Conservation (phyloP, 2,329 filamentous ascomycete species). For the Trichoderma sp. region DNA sequence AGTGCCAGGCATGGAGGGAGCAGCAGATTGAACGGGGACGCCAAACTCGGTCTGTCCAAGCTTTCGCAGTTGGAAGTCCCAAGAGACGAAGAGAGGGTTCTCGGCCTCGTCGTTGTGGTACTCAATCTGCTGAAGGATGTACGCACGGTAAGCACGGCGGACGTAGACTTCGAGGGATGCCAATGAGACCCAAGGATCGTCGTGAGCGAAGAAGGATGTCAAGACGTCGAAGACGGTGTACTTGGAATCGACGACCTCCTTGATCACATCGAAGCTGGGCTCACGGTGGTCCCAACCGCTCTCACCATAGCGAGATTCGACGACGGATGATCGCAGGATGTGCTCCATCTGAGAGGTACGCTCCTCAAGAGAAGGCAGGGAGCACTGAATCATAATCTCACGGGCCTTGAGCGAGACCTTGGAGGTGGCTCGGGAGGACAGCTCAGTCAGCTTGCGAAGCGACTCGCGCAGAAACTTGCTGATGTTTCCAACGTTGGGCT, state of each 20-base stretch:
- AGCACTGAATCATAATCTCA: constrained; percentile 96
- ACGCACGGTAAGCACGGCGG: constrained; percentile 94
- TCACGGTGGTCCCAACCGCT: constrained; percentile 95
- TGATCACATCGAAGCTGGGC: constrained; percentile 85
- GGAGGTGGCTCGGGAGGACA: constrained; percentile 75
- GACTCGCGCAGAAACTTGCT: constrained; percentile 82
- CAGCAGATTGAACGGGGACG: constrained; percentile 73
- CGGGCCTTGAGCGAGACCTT: constrained; percentile 98
- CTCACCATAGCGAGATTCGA: constrained; percentile 97
- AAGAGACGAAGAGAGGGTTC: constrained; percentile 75
- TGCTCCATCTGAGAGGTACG: constrained; percentile 97
- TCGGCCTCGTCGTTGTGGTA: constrained; percentile 80
- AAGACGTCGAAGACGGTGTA: constrained; percentile 98
- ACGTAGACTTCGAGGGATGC: constrained; percentile 96
- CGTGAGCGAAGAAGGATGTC: constrained; percentile 91
- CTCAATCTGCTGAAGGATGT: constrained; percentile 83
- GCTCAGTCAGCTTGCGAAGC: constrained; percentile 83
- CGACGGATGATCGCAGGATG: constrained; percentile 90
- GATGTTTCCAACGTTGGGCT: constrained; percentile 84
- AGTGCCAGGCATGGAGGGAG: constrained; percentile 81
- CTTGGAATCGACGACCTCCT: constrained; percentile 97
- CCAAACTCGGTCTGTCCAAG: constrained; percentile 90
- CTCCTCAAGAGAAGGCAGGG: constrained; percentile 93
- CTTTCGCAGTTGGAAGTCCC: constrained; percentile 95
- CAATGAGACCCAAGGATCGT: constrained; percentile 90